phyloP scores from a whole-genome alignment of 371 early-diverging fungal genomes.

The Cokeromyces recurvatus region DNA sequence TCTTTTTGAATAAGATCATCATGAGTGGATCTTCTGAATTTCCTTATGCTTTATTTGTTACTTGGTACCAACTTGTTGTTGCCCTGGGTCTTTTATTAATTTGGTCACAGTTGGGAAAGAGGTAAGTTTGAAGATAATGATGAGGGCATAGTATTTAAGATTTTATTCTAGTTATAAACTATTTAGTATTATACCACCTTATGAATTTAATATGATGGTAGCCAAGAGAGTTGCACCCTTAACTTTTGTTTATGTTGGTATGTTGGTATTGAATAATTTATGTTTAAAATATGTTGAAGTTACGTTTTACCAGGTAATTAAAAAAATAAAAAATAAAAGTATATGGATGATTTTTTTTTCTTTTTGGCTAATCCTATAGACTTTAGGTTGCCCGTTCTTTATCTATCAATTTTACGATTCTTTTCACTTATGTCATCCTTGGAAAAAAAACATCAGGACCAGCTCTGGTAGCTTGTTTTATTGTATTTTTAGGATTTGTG shows the following conservation, averaged over 20 bases:
- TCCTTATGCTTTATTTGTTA: conserved; percentile 66
- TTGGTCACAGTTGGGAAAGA: conserved; percentile 58
- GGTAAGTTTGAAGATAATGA: conserved; percentile 41
- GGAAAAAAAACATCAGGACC: conserved; percentile 51
- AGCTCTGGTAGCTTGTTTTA: conserved; percentile 57
- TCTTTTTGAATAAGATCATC: conserved; percentile 73
- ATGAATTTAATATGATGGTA: conserved; percentile 53
- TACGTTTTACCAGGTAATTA: conserved; percentile 64
- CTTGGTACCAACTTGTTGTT: conserved; percentile 66
- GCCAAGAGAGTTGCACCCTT: conserved; percentile 61
- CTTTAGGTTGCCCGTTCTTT: conserved; percentile 62
- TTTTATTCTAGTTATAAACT: conserved; percentile 32
- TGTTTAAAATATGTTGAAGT: conserved; percentile 69
- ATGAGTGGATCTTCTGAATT: conserved; percentile 59
- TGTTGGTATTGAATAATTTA: conserved; percentile 69
- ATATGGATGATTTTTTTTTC: neutral
- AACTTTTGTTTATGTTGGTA: conserved; percentile 66
- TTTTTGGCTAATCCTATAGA: too few species aligned
- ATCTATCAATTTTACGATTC: conserved; percentile 69
- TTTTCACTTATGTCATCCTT: conserved; percentile 63
- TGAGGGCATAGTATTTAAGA: neutral
- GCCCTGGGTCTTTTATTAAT: conserved; percentile 56
- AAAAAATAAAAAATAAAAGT: neutral
- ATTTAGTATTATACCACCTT: conserved; percentile 67
- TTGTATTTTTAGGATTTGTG: conserved; percentile 70